Evolutionary conservation across 108 stramenopile genomes (phyloP).

Genomic region (Discostella stelligeroides): DNA sequence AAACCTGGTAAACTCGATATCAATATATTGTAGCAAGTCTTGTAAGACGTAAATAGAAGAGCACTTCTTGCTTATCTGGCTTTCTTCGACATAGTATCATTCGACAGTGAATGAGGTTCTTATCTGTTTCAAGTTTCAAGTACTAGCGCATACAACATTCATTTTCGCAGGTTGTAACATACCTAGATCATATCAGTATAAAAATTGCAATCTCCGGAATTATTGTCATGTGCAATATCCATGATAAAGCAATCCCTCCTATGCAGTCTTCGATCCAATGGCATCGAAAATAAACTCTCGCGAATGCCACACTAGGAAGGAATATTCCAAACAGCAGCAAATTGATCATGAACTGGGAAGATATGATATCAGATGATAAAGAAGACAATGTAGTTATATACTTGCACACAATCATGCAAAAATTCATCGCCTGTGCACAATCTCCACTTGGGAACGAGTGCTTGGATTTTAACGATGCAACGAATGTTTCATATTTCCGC

Average conservation of each 20-base stretch:
- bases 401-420: slow-evolving; percentile 36
- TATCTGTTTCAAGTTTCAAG: no score
- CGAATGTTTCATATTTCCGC: slow-evolving; percentile 40
- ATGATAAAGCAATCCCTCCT: slow-evolving; percentile 38
- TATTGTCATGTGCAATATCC: slow-evolving; percentile 36
- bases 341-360: not conserved
- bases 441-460: slow-evolving; percentile 55
- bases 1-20: no score
- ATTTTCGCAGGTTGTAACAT: no score
- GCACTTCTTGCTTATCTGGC: no score
- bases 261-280: slow-evolving; percentile 56
- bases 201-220: slow-evolving; percentile 9
- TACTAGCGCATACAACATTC: no score
- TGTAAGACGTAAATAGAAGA: no score
- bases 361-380: not conserved
- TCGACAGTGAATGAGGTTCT: no score
- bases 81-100: not conserved
- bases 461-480: slow-evolving; percentile 53
- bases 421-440: slow-evolving; percentile 52
- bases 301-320: slow-evolving; percentile 50
- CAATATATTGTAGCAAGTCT: no score
- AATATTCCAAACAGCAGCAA: slow-evolving; percentile 35
- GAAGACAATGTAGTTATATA: slow-evolving; percentile 20
- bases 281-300: slow-evolving; percentile 48
- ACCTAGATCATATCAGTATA: not conserved